Conservation (phyloP, 2,329 filamentous ascomycete species). For the Beauveria brongniartii region DNA sequence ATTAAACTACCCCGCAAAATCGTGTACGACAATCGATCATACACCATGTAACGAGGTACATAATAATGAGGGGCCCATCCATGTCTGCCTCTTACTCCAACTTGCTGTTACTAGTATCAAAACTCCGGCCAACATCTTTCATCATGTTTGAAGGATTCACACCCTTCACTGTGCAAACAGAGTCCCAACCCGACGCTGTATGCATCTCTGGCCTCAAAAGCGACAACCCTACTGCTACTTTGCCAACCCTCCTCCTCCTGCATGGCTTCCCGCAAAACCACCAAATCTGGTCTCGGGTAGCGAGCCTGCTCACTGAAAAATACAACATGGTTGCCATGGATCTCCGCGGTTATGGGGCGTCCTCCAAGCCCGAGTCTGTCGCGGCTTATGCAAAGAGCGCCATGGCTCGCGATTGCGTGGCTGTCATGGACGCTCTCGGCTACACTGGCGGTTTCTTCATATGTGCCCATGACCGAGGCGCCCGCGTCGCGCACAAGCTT, state of each 20-base stretch:
- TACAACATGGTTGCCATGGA: conserved; percentile 40
- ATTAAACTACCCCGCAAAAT: no score
- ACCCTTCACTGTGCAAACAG: conserved; percentile 29
- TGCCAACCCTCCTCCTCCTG: conserved; percentile 37
- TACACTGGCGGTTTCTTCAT: conserved; percentile 33
- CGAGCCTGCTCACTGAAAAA: conserved; percentile 26
- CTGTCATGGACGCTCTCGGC: conserved; percentile 36
- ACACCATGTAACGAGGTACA: no score
- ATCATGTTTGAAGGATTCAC: conserved; percentile 32
- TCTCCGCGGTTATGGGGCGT: conserved; percentile 43
- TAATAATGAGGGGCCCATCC: no score
- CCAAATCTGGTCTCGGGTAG: conserved; percentile 43
- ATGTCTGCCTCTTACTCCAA: neutral
- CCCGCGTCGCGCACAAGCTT: conserved; percentile 45
- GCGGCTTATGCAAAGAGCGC: conserved; percentile 36
- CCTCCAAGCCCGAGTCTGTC: conserved; percentile 34
- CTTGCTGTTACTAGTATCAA: neutral
- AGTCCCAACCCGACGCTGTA: conserved; percentile 25
- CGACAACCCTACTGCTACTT: conserved; percentile 17
- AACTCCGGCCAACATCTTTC: neutral
- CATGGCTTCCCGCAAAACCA: conserved; percentile 46
- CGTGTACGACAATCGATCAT: no score
- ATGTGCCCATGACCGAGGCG: conserved; percentile 50
- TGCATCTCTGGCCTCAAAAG: conserved; percentile 36
- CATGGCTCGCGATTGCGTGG: conserved; percentile 39